These are phyloP conservation scores for Clitopilus passeckerianus DNA, from an alignment of 768 basidiomycete genomes.

Conservation along the genomic window DNA sequence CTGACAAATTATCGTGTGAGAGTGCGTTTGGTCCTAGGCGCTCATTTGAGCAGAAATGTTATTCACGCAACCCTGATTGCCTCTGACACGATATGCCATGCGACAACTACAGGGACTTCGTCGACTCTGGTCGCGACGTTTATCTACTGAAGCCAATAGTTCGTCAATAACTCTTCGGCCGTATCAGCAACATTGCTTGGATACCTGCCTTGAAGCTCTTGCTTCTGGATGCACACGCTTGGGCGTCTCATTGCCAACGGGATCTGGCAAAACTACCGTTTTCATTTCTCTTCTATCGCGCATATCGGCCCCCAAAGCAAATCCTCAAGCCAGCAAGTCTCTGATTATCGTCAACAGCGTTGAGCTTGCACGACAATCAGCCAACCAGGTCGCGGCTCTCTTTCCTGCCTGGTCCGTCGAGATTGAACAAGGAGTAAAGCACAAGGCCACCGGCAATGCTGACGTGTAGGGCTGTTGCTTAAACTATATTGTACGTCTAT, in stretches of 20 bases:
- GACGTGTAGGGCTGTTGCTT: slow-evolving; percentile 65
- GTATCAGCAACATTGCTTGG: slow-evolving; percentile 81
- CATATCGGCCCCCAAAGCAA: slow-evolving; percentile 39
- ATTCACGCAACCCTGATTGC: neutral
- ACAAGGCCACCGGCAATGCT: slow-evolving; percentile 73
- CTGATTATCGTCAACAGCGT: slow-evolving; percentile 87
- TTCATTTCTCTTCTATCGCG: slow-evolving; percentile 80
- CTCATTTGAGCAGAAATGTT: neutral
- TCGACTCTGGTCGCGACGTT: neutral
- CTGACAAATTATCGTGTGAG: no score
- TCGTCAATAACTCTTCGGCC: slow-evolving; percentile 55
- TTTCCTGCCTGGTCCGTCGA: slow-evolving; percentile 79
- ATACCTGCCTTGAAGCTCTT: slow-evolving; percentile 72
- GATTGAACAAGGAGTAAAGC: slow-evolving; percentile 82
- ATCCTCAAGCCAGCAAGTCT: slow-evolving; percentile 46
- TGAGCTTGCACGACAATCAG: slow-evolving; percentile 87
- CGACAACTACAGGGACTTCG: neutral
- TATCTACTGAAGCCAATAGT: neutral
- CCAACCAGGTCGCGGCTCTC: slow-evolving; percentile 58
- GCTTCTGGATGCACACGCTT: slow-evolving; percentile 64
- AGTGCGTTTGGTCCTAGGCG: no score
- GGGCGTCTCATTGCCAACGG: slow-evolving; percentile 82
- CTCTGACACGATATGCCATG: neutral
- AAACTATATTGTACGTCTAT: neutral
- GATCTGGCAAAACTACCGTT: slow-evolving; percentile 86